Evolutionary conservation across 176 grass and related monocot species (phyloP).

Genomic region (Hyparrhenia diplandra): DNA sequence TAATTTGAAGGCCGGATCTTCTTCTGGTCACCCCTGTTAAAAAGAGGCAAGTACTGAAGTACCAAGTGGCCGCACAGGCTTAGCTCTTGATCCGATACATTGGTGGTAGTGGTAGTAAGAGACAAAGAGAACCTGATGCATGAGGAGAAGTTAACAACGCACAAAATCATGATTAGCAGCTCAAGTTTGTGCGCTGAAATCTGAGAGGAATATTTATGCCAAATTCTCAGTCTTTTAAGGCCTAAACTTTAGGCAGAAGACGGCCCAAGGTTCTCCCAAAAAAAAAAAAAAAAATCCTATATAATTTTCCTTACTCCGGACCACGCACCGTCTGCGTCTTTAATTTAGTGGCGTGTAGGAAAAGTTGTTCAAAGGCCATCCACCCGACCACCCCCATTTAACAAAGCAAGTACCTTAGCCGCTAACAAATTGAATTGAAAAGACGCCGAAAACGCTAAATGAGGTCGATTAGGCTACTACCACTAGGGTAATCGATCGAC

Average conservation of each 20-base stretch:
- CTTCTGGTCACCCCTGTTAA: neutral
- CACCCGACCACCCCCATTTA: conserved; percentile 3
- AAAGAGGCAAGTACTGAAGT: conserved; percentile 23
- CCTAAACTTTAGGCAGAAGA: too few species aligned
- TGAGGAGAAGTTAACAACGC: neutral
- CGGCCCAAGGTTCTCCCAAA: too few species aligned
- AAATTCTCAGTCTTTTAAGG: too few species aligned
- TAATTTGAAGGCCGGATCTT: too few species aligned
- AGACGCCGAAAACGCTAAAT: neutral
- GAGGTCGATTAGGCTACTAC: neutral
- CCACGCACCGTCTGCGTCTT: conserved; percentile 9
- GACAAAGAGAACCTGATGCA: neutral
- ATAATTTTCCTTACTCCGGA: neutral
- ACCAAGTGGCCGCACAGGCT: neutral
- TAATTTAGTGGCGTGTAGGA: conserved; percentile 8
- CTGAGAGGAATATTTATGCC: neutral
- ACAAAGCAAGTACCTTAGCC: conserved; percentile 32
- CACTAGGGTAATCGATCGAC: neutral
- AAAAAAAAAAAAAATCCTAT: too few species aligned
- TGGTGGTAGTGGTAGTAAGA: neutral
- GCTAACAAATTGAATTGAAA: conserved; percentile 18
- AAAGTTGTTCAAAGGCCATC: neutral
- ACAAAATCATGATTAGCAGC: too few species aligned
- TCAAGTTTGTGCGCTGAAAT: neutral
- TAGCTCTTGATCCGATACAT: conserved; percentile 29